Evolutionary conservation across 1,139 yeast species (phyloP), one percentile per base, ranked within the genome.

Genomic region (Maudiozyma humilis): DNA sequence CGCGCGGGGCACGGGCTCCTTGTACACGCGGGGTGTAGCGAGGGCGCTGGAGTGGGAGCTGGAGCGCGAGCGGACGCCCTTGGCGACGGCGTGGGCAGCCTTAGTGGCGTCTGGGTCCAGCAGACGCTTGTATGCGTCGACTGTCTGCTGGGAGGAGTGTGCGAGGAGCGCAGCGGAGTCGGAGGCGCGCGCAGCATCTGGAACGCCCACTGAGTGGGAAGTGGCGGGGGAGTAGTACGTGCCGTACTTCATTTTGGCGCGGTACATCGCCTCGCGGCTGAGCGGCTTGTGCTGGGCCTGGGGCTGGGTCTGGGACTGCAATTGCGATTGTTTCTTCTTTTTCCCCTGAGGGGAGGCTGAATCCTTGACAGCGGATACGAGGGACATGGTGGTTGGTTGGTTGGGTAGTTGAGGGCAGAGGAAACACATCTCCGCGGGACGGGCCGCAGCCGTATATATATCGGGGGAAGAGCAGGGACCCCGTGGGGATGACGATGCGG

Each of bases 121-220:
- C 19, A 73, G 67, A 51, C 89, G 68, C 60, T 76, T 79, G 62
- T 82, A 82, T 13, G 87, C 79, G 50, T 73, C 75, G 41, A 82
- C 77, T 1, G 79, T 70, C 45, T 79, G 69, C 61, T 79, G 84
- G 12, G 83, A 67, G 6, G 79, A 73, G 4, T 84, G 77, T 2
- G 93, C 93, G 51, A 80, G 68, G 44, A 80, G 68, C 0, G 91
- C 91, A 39, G 93, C 93, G 3, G 84, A 76, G 59, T 81, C 88
- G 12, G 86, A 76, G 29, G 88, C 88, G 42, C 46, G 46, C 13
- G 58, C 54, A 4, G 61, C 51, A 38, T 62, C 59, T 4, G 64
- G 74, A 45, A 85, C 91, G 13, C 96, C 96, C 3, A 84, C 38
- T 16, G 49, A 73, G 14, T 75, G 66, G 4, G 79, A 77, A 5